These are phyloP conservation scores for Lithospermum erythrorhizon DNA, from an alignment of 257 asterid genomes.

Conservation along the genomic window DNA sequence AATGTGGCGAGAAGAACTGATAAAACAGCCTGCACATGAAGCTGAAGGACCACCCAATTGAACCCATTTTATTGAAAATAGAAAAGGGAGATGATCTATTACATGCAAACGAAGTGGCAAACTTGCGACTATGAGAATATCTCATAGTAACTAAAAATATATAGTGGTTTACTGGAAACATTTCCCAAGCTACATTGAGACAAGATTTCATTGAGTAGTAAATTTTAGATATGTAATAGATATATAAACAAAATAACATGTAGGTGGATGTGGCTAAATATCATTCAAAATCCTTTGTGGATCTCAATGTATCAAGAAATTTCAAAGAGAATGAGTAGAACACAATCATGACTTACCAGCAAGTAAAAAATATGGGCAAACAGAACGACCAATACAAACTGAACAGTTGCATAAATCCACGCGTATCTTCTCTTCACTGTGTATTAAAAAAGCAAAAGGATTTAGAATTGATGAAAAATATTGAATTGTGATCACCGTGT, in stretches of 20 bases:
- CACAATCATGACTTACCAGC: conserved; percentile 39
- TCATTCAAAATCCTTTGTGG: too few species aligned
- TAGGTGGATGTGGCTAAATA: too few species aligned
- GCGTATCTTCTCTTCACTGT: conserved; percentile 66
- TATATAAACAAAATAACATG: too few species aligned
- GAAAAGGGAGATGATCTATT: too few species aligned
- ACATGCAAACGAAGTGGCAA: too few species aligned
- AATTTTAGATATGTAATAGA: too few species aligned
- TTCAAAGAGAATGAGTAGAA: conserved; percentile 7
- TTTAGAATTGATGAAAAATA: conserved; percentile 3
- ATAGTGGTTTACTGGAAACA: too few species aligned
- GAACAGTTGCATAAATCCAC: conserved; percentile 74
- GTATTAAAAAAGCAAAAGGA: conserved; percentile 8
- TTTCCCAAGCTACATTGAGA: too few species aligned
- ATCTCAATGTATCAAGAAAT: neutral
- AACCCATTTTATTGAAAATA: neutral
- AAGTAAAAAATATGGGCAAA: conserved; percentile 76
- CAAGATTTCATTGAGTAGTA: too few species aligned
- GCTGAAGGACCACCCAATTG: conserved; percentile 25
- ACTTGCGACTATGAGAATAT: too few species aligned
- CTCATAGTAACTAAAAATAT: too few species aligned
- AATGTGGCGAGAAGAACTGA: conserved; percentile 69
- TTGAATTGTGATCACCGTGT: neutral
- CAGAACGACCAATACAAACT: conserved; percentile 67
- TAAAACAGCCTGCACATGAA: conserved; percentile 63